phyloP scores from a whole-genome alignment of 2,329 filamentous ascomycete genomes.

The Clonostachys sp. region DNA sequence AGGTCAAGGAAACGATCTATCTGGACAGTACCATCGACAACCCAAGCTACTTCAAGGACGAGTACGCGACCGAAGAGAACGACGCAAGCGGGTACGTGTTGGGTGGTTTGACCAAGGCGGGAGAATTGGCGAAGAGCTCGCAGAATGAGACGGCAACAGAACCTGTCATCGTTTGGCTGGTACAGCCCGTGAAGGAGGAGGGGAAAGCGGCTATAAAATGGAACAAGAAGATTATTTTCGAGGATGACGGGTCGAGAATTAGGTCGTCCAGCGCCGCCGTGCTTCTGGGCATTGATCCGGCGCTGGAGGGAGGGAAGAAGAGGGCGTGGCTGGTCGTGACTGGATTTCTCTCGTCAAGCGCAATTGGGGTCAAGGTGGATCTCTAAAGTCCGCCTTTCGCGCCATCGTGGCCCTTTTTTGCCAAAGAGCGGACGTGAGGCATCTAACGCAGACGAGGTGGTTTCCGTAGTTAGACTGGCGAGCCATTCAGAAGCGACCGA shows the following conservation, averaged over 20 bases:
- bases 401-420: no score
- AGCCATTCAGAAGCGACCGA: no score
- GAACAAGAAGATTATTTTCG: conserved; percentile 45
- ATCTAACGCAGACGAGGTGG: no score
- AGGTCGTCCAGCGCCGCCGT: conserved; percentile 46
- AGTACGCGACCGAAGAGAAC: conserved; percentile 31
- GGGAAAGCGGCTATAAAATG: conserved; percentile 16
- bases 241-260: conserved; percentile 49
- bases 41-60: conserved; percentile 51
- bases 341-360: conserved; percentile 43
- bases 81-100: conserved; percentile 51
- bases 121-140: conserved; percentile 24
- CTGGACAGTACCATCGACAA: conserved; percentile 49
- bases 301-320: conserved; percentile 31
- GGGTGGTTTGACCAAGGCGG: conserved; percentile 35
- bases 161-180: conserved; percentile 38
- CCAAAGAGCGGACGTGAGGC: no score
- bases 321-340: conserved; percentile 54
- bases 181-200: conserved; percentile 2
- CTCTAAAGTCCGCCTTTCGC: conserved; percentile 16
- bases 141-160: conserved; percentile 28
- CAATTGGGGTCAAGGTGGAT: conserved; percentile 48
- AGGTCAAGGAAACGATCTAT: conserved; percentile 32
- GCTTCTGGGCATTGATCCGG: conserved; percentile 46
- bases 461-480: no score